phyloP scores from a whole-genome alignment of 768 basidiomycete genomes.

The Leucocoprinus leucothites region DNA sequence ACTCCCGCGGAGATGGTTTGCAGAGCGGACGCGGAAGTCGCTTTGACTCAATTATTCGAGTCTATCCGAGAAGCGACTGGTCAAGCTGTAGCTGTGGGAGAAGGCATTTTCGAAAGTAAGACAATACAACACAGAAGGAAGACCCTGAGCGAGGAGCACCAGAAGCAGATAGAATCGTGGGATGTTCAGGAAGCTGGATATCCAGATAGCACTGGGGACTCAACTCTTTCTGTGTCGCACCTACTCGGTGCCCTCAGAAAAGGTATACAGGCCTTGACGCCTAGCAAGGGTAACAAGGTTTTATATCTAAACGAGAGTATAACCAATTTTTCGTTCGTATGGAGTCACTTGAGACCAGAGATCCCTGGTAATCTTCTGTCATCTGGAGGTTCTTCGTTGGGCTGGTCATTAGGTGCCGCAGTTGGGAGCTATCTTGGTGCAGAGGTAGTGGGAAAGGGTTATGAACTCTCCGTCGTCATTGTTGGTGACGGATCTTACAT shows the following conservation, averaged over 20 bases:
- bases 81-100: slow-evolving; percentile 19
- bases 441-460: slow-evolving; percentile 22
- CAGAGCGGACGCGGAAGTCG: slow-evolving; percentile 51
- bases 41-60: slow-evolving; percentile 46
- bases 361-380: slow-evolving; percentile 46
- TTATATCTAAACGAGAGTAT: slow-evolving; percentile 64
- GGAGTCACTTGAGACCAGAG: slow-evolving; percentile 56
- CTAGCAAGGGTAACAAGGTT: slow-evolving; percentile 30
- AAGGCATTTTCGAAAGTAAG: slow-evolving; percentile 17
- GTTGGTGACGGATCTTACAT: slow-evolving; percentile 72
- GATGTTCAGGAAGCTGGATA: slow-evolving; percentile 1
- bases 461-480: slow-evolving; percentile 55
- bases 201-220: background rate
- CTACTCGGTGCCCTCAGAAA: slow-evolving; percentile 47
- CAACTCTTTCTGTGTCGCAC: slow-evolving; percentile 39
- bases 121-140: slow-evolving; percentile 9
- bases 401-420: slow-evolving; percentile 66
- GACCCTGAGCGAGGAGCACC: slow-evolving; percentile 4
- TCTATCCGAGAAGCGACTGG: slow-evolving; percentile 26
- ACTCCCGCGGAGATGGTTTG: slow-evolving; percentile 56
- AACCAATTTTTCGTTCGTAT: slow-evolving; percentile 51
- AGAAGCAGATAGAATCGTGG: background rate
- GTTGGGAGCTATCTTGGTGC: slow-evolving; percentile 55
- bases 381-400: slow-evolving; percentile 65
- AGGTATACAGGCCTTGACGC: slow-evolving; percentile 35